These are phyloP conservation scores for Verbena officinalis DNA, from an alignment of 257 asterid species.

Conservation along the genomic window DNA sequence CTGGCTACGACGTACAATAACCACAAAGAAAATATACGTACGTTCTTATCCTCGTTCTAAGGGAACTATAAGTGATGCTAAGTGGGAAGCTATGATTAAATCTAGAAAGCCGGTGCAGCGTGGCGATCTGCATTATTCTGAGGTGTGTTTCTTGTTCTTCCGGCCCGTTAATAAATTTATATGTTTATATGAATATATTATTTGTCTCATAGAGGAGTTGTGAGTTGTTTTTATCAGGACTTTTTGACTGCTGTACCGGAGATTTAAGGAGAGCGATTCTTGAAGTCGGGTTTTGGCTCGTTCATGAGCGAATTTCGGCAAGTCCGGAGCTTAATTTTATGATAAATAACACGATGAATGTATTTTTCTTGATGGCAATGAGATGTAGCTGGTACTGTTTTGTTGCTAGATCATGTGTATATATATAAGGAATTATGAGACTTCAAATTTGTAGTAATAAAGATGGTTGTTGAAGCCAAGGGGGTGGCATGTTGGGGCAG, in stretches of 20 bases:
- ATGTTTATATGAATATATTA: not conserved
- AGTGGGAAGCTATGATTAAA: conserved; percentile 55
- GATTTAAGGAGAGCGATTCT: conserved; percentile 32
- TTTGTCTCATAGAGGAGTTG: not conserved
- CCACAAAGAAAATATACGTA: conserved; percentile 38
- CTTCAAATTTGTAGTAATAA: too few relatives aligned
- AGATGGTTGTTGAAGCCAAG: too few relatives aligned
- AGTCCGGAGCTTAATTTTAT: conserved; percentile 1
- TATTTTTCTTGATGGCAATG: not conserved
- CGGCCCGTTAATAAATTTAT: not conserved
- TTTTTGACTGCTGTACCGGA: conserved; percentile 39
- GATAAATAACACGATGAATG: not conserved
- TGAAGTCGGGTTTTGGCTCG: not conserved
- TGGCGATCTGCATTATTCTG: conserved; percentile 39
- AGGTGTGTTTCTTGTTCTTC: conserved; percentile 37
- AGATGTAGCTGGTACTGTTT: not conserved
- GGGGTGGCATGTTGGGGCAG: too few relatives aligned
- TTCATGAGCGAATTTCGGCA: conserved; percentile 14
- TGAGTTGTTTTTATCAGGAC: conserved; percentile 39
- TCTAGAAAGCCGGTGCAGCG: conserved; percentile 42
- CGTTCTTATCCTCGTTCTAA: conserved; percentile 25
- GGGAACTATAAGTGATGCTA: conserved; percentile 39
- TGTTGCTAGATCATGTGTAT: too few relatives aligned
- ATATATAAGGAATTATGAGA: too few relatives aligned
- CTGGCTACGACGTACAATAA: conserved; percentile 77